These are phyloP conservation scores for Ceratocystis colombiana DNA, from an alignment of 2,329 filamentous ascomycete genomes.

Conservation along the genomic window DNA sequence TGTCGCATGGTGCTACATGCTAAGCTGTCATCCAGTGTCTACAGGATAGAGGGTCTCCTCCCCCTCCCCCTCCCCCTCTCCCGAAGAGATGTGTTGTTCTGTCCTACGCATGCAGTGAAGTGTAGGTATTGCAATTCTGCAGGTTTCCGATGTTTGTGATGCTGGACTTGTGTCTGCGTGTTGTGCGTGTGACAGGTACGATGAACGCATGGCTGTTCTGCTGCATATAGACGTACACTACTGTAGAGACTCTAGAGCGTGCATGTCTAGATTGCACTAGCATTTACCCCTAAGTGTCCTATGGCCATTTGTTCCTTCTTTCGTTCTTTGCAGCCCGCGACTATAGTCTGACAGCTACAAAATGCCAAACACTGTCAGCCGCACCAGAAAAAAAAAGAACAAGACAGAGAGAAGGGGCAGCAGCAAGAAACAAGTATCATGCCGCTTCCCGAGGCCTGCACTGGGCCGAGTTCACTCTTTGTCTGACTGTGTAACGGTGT, in stretches of 20 bases:
- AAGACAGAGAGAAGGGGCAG: background rate
- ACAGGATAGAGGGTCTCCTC: background rate
- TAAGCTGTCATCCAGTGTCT: background rate
- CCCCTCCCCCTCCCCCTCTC: no score
- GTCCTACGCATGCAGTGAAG: background rate
- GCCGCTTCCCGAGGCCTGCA: conserved; percentile 5
- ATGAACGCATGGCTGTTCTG: no score
- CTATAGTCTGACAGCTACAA: no score
- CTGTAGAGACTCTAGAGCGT: no score
- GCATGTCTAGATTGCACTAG: no score
- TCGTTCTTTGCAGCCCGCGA: no score
- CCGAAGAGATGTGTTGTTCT: background rate
- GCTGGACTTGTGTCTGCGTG: background rate
- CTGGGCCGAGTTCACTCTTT: background rate
- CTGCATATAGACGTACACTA: no score
- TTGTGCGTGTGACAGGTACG: background rate
- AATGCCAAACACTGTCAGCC: no score
- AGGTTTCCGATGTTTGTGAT: background rate
- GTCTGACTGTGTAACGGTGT: conserved; percentile 3
- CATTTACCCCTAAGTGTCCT: no score
- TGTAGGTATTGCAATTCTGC: background rate
- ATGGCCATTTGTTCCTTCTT: no score
- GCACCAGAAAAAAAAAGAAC: background rate
- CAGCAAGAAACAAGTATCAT: background rate
- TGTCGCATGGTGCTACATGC: background rate